These are phyloP conservation scores for Haplographium delicatum DNA, from an alignment of 495 filamentous ascomycete species.

Conservation along the genomic window DNA sequence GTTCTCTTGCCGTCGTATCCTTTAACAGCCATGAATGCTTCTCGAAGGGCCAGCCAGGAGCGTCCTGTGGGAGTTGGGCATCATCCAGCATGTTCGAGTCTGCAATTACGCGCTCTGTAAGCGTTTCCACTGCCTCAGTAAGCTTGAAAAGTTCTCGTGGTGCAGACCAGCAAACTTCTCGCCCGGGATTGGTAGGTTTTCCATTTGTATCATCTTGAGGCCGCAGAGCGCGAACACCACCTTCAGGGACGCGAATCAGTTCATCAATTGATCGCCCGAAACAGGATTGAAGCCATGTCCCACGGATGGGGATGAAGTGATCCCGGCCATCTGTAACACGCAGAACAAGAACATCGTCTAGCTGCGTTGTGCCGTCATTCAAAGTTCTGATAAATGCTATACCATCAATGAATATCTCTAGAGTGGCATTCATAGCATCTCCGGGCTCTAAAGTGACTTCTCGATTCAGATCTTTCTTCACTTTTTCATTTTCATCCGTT, in stretches of 20 bases:
- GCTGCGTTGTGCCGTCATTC: constrained; percentile 57
- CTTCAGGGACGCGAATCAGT: constrained; percentile 77
- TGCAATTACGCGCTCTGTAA: constrained; percentile 69
- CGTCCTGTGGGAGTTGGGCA: constrained; percentile 41
- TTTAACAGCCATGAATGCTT: constrained; percentile 31
- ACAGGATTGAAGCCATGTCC: constrained; percentile 71
- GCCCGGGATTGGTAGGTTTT: constrained; percentile 12
- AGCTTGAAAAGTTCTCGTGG: constrained; percentile 84
- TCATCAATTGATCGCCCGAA: constrained; percentile 81
- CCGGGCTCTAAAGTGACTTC: constrained; percentile 70
- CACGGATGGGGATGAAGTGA: constrained; percentile 81
- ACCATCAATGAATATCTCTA: constrained; percentile 59
- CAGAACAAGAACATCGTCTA: constrained; percentile 89
- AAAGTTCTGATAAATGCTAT: constrained; percentile 59
- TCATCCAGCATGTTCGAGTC: constrained; percentile 76
- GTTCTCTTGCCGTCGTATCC: constrained; percentile 18
- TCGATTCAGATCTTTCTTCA: constrained; percentile 32
- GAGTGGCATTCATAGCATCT: constrained; percentile 64
- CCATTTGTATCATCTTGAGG: constrained; percentile 12
- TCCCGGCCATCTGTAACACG: constrained; percentile 80
- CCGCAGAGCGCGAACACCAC: constrained; percentile 26
- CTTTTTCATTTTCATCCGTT: constrained; percentile 30
- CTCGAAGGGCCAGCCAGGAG: constrained; percentile 72
- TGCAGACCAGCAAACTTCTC: constrained; percentile 56
- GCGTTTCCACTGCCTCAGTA: constrained; percentile 72